phyloP scores from a whole-genome alignment of 208 protist genomes.

The Tritrichomonas musculus region DNA sequence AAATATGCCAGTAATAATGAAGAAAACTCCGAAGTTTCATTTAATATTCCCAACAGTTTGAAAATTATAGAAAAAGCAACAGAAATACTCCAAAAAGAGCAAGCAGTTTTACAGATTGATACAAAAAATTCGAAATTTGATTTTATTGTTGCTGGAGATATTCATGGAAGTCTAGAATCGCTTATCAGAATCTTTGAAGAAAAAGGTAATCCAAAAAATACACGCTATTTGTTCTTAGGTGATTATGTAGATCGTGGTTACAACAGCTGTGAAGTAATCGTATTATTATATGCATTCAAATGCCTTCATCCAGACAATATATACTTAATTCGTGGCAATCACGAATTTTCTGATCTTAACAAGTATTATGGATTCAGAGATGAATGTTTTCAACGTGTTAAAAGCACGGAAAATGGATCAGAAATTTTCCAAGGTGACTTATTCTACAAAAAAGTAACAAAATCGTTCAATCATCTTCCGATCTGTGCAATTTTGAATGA shows the following conservation, averaged over 20 bases:
- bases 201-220: background rate
- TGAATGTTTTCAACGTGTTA: background rate
- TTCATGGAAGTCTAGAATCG: slow-evolving; percentile 26
- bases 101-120: too few relatives aligned
- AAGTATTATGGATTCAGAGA: slow-evolving; percentile 30
- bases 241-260: slow-evolving; percentile 37
- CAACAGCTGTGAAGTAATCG: background rate
- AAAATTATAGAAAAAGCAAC: too few relatives aligned
- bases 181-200: slow-evolving; percentile 12
- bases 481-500: background rate
- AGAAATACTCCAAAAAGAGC: too few relatives aligned
- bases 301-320: background rate
- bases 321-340: background rate
- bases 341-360: background rate
- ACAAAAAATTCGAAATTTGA: too few relatives aligned
- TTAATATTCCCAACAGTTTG: too few relatives aligned
- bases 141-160: background rate
- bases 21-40: too few relatives aligned
- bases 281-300: slow-evolving; percentile 31
- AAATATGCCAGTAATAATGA: too few relatives aligned
- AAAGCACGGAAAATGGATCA: too few relatives aligned
- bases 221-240: slow-evolving; percentile 19
- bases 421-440: too few relatives aligned
- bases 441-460: background rate
- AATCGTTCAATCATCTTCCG: background rate